Conservation (phyloP, 495 filamentous ascomycete species). For the Bacidia rubella region DNA sequence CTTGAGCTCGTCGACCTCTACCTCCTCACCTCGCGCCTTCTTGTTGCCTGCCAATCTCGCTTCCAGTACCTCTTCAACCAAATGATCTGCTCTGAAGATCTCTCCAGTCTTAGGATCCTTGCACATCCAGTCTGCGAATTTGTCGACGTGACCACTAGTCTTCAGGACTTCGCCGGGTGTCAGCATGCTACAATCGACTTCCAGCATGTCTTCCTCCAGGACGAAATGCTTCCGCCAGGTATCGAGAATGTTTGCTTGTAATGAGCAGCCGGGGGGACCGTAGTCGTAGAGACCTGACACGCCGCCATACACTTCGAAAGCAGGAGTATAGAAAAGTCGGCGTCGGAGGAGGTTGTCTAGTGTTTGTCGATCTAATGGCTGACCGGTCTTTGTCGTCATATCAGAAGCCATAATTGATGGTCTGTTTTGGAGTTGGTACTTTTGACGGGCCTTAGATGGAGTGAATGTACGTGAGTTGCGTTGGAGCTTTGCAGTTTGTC, state of each 20-base stretch:
- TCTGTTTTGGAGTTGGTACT: conserved; percentile 15
- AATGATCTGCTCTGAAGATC: conserved; percentile 88
- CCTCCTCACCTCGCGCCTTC: conserved; percentile 58
- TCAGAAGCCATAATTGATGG: conserved; percentile 41
- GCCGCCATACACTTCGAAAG: conserved; percentile 88
- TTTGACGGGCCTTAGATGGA: conserved; percentile 13
- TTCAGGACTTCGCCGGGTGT: conserved; percentile 86
- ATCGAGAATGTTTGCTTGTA: conserved; percentile 79
- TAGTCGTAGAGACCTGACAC: conserved; percentile 78
- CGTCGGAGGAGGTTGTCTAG: conserved; percentile 77
- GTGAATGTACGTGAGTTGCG: conserved; percentile 13
- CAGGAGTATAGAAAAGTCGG: conserved; percentile 85
- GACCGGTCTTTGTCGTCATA: conserved; percentile 66
- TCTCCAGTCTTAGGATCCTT: conserved; percentile 96
- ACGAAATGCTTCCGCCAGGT: conserved; percentile 88
- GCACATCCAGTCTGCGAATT: conserved; percentile 99
- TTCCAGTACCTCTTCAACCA: conserved; percentile 89
- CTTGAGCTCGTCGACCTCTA: conserved; percentile 51
- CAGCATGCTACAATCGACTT: conserved; percentile 73
- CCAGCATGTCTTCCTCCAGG: conserved; percentile 80
- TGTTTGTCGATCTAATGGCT: conserved; percentile 65
- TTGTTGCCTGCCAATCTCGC: conserved; percentile 67
- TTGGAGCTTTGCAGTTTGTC: neutral
- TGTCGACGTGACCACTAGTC: conserved; percentile 93
- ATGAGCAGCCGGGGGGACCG: conserved; percentile 66